Evolutionary conservation across 148 eudicot genomes (phyloP), one percentile per base, ranked within the genome.

Genomic region (Bassia scoparia): DNA sequence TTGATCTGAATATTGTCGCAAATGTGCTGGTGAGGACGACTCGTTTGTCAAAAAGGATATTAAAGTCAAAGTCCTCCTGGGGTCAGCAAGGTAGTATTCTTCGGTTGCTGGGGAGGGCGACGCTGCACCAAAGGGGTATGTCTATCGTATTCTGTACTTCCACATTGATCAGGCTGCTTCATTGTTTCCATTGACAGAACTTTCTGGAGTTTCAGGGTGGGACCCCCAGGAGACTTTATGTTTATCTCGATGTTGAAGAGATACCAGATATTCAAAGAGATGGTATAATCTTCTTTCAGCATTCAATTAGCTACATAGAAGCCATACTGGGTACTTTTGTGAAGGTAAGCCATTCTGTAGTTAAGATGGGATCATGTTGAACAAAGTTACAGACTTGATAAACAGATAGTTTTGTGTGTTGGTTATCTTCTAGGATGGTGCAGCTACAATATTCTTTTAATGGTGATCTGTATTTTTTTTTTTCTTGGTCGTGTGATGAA

Each of bases 1-100:
- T 67, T 84, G 89, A 63, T 87, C 97, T 73, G 94, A 95, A 77
- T 82, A 77, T 72, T 95, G 99, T 74, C 89, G 97, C 61, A 95
- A 81, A 80, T 95, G 99, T 86, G 87, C 96, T 68, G 99, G 99
- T 34, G 89, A 87, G 74, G 99, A n/a, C n/a, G 99, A 7, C 89
- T 93, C 50, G 70, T 95, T 72, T 68, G 93, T 88, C 48, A 91
- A 82, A 82, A 95, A 87, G 85, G 93, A 88, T 77, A 89, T 95
- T 71, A 95, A 91, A 87, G 90, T 95, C 74, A 91, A 91, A 92
- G 86, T 95, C 99, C 99, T 67, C 94, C 99, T 33, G 99, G 99
- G 76, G 99, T 95, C 61, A 84, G 87, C 86, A 89, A 86, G 72
- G 99, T 41, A 95, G 99, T 74, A 87, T 95, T 76, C 96, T 91